Percentiles rank a stretch among this genome's conserved stretches.
These are phyloP conservation scores for Scedosporium minutisporum DNA, from an alignment of 2,329 filamentous ascomycete genomes.

Conservation along the genomic window DNA sequence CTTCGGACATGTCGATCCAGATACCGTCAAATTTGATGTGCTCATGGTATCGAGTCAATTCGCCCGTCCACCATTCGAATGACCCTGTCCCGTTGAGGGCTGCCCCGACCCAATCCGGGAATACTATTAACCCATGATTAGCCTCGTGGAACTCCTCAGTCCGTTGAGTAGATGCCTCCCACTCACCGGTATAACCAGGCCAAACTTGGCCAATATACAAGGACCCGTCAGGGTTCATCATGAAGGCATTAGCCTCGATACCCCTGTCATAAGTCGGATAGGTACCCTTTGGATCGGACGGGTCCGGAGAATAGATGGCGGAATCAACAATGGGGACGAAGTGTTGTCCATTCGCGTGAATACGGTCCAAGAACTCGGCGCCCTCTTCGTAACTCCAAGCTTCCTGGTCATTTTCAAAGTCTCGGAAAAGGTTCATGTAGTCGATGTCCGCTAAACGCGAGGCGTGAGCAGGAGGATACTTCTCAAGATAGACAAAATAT, in stretches of 20 bases:
- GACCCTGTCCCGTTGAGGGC: conserved; percentile 52
- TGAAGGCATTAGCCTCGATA: conserved; percentile 39
- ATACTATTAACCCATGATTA: conserved; percentile 30
- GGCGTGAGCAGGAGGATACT: background rate
- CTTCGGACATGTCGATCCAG: conserved; percentile 52
- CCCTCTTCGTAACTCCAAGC: conserved; percentile 7
- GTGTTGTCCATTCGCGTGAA: conserved; percentile 57
- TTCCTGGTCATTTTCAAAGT: conserved; percentile 56
- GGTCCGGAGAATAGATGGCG: conserved; percentile 60
- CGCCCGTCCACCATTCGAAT: conserved; percentile 57
- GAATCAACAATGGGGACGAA: conserved; percentile 69
- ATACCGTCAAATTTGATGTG: conserved; percentile 40
- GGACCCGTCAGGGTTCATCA: conserved; percentile 49
- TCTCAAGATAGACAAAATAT: background rate
- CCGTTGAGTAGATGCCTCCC: background rate
- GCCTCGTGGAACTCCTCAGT: no score
- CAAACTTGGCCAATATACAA: conserved; percentile 57
- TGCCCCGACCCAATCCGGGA: conserved; percentile 60
- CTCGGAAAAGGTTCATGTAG: conserved; percentile 47
- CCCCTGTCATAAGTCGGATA: conserved; percentile 56
- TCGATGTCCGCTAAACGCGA: conserved; percentile 51
- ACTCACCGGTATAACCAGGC: conserved; percentile 52
- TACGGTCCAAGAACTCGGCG: conserved; percentile 38
- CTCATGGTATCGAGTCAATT: conserved; percentile 49
- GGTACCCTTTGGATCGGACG: conserved; percentile 55